Evolutionary conservation across 1,139 yeast genomes (phyloP).

Genomic region (Diutina mesorugosa): DNA sequence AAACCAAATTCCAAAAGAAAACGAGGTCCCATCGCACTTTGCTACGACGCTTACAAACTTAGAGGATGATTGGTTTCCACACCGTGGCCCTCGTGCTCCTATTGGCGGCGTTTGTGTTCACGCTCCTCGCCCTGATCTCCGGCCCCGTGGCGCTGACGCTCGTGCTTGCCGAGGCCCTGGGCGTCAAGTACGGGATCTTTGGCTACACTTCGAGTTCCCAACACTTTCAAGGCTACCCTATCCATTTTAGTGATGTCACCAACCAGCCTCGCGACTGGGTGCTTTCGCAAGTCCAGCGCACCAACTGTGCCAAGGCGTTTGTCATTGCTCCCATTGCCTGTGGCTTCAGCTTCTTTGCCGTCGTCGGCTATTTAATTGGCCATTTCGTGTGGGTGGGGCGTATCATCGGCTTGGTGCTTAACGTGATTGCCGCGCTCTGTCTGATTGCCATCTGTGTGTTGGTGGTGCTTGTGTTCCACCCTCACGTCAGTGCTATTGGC

Average conservation of each 20-base stretch:
- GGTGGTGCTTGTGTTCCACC: constrained; percentile 44
- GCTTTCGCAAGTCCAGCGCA: constrained; percentile 4
- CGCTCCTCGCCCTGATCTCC: constrained; percentile 39
- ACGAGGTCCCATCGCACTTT: too few relatives aligned
- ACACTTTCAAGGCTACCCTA: constrained; percentile 20
- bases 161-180: constrained; percentile 16
- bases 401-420: constrained; percentile 12
- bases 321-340: constrained; percentile 9
- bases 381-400: not conserved
- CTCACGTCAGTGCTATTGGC: constrained; percentile 53
- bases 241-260: constrained; percentile 6
- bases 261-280: constrained; percentile 4
- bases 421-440: constrained; percentile 36
- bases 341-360: constrained; percentile 5
- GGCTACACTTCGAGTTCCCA: constrained; percentile 11
- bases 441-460: constrained; percentile 33
- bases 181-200: constrained; percentile 7
- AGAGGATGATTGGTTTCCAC: constrained; percentile 10
- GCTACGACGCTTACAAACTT: not conserved
- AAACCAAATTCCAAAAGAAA: too few relatives aligned
- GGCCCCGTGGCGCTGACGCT: constrained; percentile 29
- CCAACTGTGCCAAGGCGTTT: constrained; percentile 7
- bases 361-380: not conserved
- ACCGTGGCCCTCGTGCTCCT: constrained; percentile 18
- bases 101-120: constrained; percentile 26